Conservation (phyloP, 768 basidiomycete species). For the Russula emetica region DNA sequence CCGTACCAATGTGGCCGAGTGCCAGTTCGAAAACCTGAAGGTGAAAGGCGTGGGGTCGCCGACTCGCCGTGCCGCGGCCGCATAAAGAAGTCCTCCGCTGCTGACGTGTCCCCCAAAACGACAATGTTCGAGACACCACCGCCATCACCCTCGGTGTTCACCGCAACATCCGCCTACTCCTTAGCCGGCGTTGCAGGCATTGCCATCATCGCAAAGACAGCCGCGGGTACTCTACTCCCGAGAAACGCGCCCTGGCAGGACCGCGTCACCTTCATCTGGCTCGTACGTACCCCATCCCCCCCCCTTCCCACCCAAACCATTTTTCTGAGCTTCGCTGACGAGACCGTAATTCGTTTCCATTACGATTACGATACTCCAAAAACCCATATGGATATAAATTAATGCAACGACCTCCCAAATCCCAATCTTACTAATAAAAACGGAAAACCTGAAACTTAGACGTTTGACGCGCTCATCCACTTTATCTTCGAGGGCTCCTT, state of each 20-base stretch:
- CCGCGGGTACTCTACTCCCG: conserved; percentile 54
- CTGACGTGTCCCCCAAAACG: too few species aligned
- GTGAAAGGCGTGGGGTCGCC: not conserved
- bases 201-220: conserved; percentile 48
- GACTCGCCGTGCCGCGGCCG: not conserved
- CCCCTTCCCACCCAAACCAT: not conserved
- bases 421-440: too few species aligned
- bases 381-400: too few species aligned
- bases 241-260: conserved; percentile 62
- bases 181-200: conserved; percentile 55
- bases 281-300: conserved; percentile 44
- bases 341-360: not conserved
- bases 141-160: conserved; percentile 41
- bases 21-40: too few species aligned
- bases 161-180: conserved; percentile 58
- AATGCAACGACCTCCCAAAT: not conserved
- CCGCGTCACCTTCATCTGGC: conserved; percentile 70
- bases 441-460: conserved; percentile 37
- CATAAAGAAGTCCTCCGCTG: too few species aligned
- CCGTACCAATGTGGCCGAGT: not conserved
- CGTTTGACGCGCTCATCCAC: conserved; percentile 78
- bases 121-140: conserved; percentile 9
- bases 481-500: conserved; percentile 78
- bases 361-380: too few species aligned
- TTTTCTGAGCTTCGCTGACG: not conserved